Base-by-base conservation (phyloP, 2,329 filamentous ascomycete genomes). In the Apiospora saccharicola region DNA sequence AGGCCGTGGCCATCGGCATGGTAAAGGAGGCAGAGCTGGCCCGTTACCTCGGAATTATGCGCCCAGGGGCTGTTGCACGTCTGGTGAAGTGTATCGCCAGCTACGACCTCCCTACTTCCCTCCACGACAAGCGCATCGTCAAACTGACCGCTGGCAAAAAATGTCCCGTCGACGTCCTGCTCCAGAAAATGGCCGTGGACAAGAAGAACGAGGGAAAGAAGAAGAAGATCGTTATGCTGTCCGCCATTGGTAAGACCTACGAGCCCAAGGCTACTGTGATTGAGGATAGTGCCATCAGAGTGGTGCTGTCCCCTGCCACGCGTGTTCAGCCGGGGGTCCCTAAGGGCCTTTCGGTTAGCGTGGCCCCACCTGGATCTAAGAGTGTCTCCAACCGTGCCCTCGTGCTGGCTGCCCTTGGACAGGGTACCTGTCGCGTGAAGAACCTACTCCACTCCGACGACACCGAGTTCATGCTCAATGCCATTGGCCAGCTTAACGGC, bases 1-100 rank as follows among this genome's bases (percentile, higher is more conserved):
- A 99, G 81, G 95, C 94, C 75, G 96, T 99, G 14, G 94, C 96
- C 30, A 97, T 99, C 77, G 96, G 96, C 37, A 99, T 99, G 96
- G 94, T 98, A 73, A 98, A 97, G 81, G 96, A 99, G 83, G 96
- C 96, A 14, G 96, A 98, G 82, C 86, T 99, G 71, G 94, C 96
- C 34, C 92, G 96, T 72, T 94, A 95, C 81, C 87, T 99, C 1
- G 96, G 96, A 53, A 88, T 97, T 24, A 85, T 99, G 43, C 92
- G 92, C 69, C 94, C 94, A 7, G 93, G 93, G 71, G 96, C 96
- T 44, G 95, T 99, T 16, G 94, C 96, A 13, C 91, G 96, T 72
- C 86, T 99, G 69, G 90, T 92, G 71, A 98, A 98, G 83, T 98
- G 95, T 83, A 94, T 99, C 76, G 90, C 94, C n/a, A 95, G 93